Conservation (phyloP, 2,329 filamentous ascomycete species). For the Talaromyces sp. region DNA sequence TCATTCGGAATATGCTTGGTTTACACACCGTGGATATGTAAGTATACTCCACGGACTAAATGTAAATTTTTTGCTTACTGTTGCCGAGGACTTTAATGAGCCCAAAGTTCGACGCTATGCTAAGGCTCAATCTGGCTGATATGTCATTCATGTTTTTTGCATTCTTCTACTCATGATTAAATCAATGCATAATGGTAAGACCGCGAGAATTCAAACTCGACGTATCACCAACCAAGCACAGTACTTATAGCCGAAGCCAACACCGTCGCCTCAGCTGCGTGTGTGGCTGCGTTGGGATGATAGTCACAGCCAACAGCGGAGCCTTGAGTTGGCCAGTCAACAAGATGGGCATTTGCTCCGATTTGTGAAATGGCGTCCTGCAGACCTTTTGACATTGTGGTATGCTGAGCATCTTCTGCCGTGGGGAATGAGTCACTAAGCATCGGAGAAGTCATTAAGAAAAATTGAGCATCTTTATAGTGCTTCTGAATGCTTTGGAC, state of each 20-base stretch:
- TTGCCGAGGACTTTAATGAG: no score
- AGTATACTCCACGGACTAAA: no score
- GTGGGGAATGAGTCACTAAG: conserved; percentile 10
- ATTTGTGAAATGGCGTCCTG: conserved; percentile 1
- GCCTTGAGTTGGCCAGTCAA: conserved; percentile 15
- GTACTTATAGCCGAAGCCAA: conserved; percentile 5
- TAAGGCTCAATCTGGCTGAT: neutral
- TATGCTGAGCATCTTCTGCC: conserved; percentile 8
- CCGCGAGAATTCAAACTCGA: neutral
- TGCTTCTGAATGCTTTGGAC: conserved; percentile 8
- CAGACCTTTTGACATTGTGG: conserved; percentile 5
- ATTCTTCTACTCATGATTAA: neutral
- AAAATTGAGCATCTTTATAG: conserved; percentile 3
- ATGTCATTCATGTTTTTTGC: neutral
- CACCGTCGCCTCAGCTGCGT: conserved; percentile 2
- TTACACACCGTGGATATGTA: no score
- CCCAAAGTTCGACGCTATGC: neutral
- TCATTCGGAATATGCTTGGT: no score
- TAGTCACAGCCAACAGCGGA: conserved; percentile 10
- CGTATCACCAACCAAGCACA: neutral
- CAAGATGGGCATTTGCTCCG: conserved; percentile 8
- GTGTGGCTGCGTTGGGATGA: conserved; percentile 13
- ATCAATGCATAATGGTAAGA: neutral
- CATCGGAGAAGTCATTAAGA: conserved; percentile 15
- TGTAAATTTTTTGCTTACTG: no score